phyloP scores from a whole-genome alignment of 192 early-diverging fungal genomes.

The Nowakowskiella sp. region DNA sequence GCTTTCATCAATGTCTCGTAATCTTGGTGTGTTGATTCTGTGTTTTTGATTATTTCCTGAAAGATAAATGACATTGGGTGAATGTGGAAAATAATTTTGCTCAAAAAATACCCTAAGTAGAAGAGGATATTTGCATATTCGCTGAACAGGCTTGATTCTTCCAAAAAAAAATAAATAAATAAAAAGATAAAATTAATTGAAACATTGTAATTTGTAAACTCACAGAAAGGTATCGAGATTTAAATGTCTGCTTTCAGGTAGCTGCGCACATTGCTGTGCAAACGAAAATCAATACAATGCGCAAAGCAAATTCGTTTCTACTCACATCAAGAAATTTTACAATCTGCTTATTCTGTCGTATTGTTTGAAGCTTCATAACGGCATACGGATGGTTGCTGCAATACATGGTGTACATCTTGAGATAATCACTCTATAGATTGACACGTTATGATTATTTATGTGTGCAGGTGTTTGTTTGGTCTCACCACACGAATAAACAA shows the following conservation, averaged over 20 bases:
- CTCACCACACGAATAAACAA: conserved; percentile 42
- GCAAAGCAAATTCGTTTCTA: conserved; percentile 10
- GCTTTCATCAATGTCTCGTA: conserved; percentile 30
- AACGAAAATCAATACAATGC: conserved; percentile 1
- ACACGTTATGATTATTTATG: conserved; percentile 4
- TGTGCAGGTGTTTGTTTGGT: background rate
- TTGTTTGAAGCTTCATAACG: conserved; percentile 44
- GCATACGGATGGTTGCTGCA: conserved; percentile 55
- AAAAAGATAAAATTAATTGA: conserved; percentile 11
- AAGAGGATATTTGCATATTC: conserved; percentile 53
- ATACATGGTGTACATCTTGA: conserved; percentile 59
- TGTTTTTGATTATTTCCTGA: conserved; percentile 39
- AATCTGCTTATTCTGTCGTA: conserved; percentile 28
- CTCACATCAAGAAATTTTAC: conserved; percentile 43
- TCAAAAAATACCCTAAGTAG: conserved; percentile 30
- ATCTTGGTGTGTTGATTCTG: conserved; percentile 38
- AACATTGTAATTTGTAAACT: conserved; percentile 1
- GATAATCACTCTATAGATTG: conserved; percentile 34
- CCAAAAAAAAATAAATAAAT: conserved; percentile 6
- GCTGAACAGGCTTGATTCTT: conserved; percentile 48
- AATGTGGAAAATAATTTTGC: conserved; percentile 9
- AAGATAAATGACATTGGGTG: conserved; percentile 11
- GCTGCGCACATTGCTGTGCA: conserved; percentile 15
- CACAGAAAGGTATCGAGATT: conserved; percentile 39
- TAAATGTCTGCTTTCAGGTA: conserved; percentile 26